Evolutionary conservation across 441 rosid genomes (phyloP), one percentile per base, ranked within the genome.

Genomic region (Erodium texanum): DNA sequence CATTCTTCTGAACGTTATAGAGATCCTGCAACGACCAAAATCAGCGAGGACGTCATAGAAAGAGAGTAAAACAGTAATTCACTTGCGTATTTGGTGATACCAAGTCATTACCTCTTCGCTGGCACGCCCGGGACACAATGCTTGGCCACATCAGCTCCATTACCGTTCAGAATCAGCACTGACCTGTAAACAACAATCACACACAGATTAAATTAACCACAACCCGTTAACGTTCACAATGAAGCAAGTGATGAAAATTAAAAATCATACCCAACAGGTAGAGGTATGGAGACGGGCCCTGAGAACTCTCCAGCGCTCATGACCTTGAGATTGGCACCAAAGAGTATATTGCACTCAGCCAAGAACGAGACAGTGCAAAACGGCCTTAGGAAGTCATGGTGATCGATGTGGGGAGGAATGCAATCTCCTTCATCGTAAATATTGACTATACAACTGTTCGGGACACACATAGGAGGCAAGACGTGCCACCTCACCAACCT

Each of bases 351-450:
- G 68, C 85, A 72, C 68, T 84, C 84, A 9, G 80, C 72, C 76
- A 88, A 81, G 68, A 88, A 86, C 0, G 89, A 88, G 19, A 84
- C 81, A 0, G 89, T 88, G 70, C 90, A 86, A 70, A 88, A 88
- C 7, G 92, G 90, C 54, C 89, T 77, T 15, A 83, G 69, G 61
- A 88, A 88, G 73, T 88, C 90, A 0, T 83, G 90, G 72, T 84
- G 85, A 68, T 86, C 87, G 7, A 86, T 86, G 65, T 86, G 89
- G 3, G 93, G 93, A 65, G 87, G 90, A 80, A 86, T 84, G 72
- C 93, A 86, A 71, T 88, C 89, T 66, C 89, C 89, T 82, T 87
- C 89, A 0, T 84, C 83, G 24, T 88, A 88, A 66, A 88, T 83
- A 68, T 88, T 88, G 36, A 86, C 93, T 43, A 88, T 88, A 80